Evolutionary conservation across 495 filamentous ascomycete species (phyloP).

Genomic region (Neurospora sp.): DNA sequence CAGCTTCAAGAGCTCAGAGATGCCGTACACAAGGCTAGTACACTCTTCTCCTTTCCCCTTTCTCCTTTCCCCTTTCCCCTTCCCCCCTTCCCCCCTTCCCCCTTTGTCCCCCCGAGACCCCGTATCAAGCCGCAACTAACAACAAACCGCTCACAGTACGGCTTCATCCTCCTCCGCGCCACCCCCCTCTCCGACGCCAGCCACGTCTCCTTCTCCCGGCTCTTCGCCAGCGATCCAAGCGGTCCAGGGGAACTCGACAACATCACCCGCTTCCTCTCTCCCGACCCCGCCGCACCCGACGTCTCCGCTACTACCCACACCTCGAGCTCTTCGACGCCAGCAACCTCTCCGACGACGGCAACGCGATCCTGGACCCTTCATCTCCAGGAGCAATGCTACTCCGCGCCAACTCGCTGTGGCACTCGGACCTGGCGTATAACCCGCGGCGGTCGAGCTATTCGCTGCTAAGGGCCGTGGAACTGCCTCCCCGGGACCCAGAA

Average conservation of each 20-base stretch:
- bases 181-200: constrained; percentile 41
- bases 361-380: constrained; percentile 27
- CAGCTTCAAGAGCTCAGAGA: constrained; percentile 37
- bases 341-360: constrained; percentile 38
- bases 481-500: constrained; percentile 33
- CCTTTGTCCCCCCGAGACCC: not conserved
- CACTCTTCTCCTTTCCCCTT: not conserved
- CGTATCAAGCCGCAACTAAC: no score
- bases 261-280: constrained; percentile 40
- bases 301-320: constrained; percentile 35
- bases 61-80: not conserved
- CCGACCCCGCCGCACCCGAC: constrained; percentile 22
- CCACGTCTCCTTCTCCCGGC: constrained; percentile 44
- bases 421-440: constrained; percentile 51
- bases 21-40: constrained; percentile 38
- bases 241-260: constrained; percentile 34
- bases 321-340: constrained; percentile 49
- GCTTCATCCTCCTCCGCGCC: constrained; percentile 44
- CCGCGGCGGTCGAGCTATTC: constrained; percentile 48
- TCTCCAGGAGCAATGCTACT: constrained; percentile 29
- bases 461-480: constrained; percentile 39
- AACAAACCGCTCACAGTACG: constrained; percentile 34
- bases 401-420: constrained; percentile 48
- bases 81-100: not conserved
- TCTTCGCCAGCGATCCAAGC: constrained; percentile 27